Evolutionary conservation across 192 early-diverging fungal genomes (phyloP).

Genomic region (Lunasporangiospora selenospora): DNA sequence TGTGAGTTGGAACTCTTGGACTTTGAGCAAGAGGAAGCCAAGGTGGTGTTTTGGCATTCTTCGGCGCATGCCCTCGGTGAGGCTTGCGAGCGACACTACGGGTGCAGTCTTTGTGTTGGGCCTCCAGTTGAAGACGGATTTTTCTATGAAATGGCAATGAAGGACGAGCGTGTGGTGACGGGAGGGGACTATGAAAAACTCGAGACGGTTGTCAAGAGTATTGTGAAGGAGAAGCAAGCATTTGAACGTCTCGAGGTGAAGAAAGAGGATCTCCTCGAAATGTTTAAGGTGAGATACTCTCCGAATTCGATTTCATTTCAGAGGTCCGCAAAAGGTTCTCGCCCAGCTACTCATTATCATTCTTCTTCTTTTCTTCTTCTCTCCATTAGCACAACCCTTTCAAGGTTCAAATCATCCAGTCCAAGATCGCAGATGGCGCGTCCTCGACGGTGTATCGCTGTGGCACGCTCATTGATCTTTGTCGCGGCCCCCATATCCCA

Average conservation of each 20-base stretch:
- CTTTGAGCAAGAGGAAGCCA: conserved; percentile 92
- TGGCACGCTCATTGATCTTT: conserved; percentile 96
- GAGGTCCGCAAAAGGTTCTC: no score
- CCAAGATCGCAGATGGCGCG: conserved; percentile 88
- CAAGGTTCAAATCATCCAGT: conserved; percentile 92
- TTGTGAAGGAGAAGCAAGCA: conserved; percentile 93
- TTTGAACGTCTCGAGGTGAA: conserved; percentile 89
- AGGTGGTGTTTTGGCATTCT: conserved; percentile 98
- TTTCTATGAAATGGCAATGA: conserved; percentile 92
- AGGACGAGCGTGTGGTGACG: conserved; percentile 72
- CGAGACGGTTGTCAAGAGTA: conserved; percentile 82
- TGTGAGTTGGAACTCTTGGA: conserved; percentile 89
- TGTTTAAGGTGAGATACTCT: conserved; percentile 76
- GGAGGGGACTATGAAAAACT: conserved; percentile 85
- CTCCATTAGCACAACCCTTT: conserved; percentile 84
- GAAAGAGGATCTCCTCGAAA: conserved; percentile 91
- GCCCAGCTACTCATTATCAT: no score
- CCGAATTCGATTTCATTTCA: no score
- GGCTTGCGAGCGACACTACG: conserved; percentile 96
- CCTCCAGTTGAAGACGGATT: conserved; percentile 91
- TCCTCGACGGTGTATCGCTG: conserved; percentile 97
- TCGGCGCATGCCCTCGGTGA: conserved; percentile 97
- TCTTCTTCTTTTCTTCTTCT: background rate
- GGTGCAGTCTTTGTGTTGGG: conserved; percentile 95
- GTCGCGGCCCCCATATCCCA: conserved; percentile 94